Evolutionary conservation across 2,329 filamentous ascomycete genomes (phyloP), one percentile per base, ranked within the genome.

Genomic region (Monosporascus sp.): DNA sequence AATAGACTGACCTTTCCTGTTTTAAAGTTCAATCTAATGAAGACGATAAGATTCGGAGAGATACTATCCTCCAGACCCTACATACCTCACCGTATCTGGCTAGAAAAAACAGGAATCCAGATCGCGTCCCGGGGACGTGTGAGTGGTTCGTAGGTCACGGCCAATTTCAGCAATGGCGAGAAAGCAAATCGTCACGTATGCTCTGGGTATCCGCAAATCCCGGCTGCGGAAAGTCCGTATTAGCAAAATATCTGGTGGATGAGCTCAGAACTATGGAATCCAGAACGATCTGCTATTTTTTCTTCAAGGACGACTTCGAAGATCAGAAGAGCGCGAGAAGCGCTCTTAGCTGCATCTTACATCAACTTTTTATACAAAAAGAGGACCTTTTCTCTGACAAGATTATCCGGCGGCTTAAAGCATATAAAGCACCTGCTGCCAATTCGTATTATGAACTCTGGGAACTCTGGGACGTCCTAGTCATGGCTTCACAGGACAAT

Each of bases 151-250:
- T 46, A 14, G 34, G 18, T 15, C 57, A 63, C 45, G n/a, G 38
- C 2, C 42, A 48, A 17, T 64, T 60, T 42, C 48, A 42, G 20
- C 38, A 51, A 2, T 66, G 62, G 62, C 50, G 47, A 34, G 48
- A 57, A 7, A 57, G 53, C 24, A 31, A 31, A 31, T 31, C 9
- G 8, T 31, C 27, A 31, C 27, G 27, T 11, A 31, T 31, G 9
- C 64, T 72, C 14, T 70, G 65, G 64, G 65, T 74, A 1, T 74
- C 73, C 24, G 73, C 72, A 14, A 67, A 74, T 50, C 73, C 73
- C 2, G 74, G 73, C 0, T 74, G 70, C 41, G 73, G 73, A 8
- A 76, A 76, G 55, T 75, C 74, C 0, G 73, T 76, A 6, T 55
- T 76, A 1, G 62, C 69, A 15, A 72, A 59, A 53, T 62, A 66